Percentiles rank a stretch among this genome's conserved stretches.
Evolutionary conservation across 768 basidiomycete species (phyloP).

Genomic region (Collybia mongolica): DNA sequence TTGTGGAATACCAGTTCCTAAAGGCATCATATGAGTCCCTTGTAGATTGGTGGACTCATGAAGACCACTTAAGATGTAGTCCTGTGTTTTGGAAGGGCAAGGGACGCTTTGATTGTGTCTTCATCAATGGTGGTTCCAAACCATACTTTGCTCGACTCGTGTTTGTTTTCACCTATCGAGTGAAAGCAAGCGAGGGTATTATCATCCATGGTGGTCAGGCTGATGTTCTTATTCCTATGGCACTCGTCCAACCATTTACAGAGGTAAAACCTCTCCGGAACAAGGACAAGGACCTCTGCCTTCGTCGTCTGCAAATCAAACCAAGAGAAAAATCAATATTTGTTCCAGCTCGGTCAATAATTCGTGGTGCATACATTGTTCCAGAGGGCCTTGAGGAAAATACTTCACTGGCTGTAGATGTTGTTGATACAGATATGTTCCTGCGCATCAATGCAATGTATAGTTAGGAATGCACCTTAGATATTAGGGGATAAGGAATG

Average conservation of each 20-base stretch:
- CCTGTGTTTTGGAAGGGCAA: slow-evolving; percentile 11
- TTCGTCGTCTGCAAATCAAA: background rate
- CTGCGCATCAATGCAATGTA: slow-evolving; percentile 53
- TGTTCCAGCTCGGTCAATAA: background rate
- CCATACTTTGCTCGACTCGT: background rate
- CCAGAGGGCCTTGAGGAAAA: background rate
- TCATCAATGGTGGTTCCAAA: background rate
- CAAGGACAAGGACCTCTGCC: background rate
- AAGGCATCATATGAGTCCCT: slow-evolving; percentile 16
- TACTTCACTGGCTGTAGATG: background rate
- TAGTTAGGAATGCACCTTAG: no score
- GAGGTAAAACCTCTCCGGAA: background rate
- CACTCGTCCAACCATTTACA: background rate
- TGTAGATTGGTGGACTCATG: slow-evolving; percentile 14
- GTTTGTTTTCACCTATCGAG: background rate
- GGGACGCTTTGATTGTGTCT: slow-evolving; percentile 11
- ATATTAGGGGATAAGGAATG: no score
- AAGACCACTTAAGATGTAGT: slow-evolving; percentile 18
- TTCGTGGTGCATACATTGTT: slow-evolving; percentile 1
- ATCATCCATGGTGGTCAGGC: no score
- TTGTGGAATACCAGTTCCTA: slow-evolving; percentile 7
- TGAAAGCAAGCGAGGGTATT: no score
- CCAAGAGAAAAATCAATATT: background rate
- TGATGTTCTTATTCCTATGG: background rate
- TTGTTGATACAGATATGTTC: slow-evolving; percentile 9